phyloP scores from a whole-genome alignment of 371 early-diverging fungal genomes.

The Dipsacomyces acuminosporus region DNA sequence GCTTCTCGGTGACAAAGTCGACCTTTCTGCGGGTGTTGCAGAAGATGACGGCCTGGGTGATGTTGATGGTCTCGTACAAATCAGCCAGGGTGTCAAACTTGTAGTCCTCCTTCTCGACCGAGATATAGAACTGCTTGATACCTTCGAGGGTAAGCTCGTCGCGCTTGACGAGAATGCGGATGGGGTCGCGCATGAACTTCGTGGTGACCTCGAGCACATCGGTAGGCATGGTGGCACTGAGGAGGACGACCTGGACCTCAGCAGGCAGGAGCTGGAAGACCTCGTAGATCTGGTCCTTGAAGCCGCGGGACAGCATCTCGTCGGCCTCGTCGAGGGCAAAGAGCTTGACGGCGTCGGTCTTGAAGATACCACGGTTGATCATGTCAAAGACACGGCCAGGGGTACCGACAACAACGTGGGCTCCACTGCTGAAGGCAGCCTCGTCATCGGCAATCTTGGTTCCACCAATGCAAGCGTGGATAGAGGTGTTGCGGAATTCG shows the following conservation, averaged over 20 bases:
- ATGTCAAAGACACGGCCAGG: conserved; percentile 99
- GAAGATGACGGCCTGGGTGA: conserved; percentile 99
- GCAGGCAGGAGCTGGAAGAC: conserved; percentile 94
- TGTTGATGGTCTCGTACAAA: conserved; percentile 91
- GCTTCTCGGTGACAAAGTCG: conserved; percentile 94
- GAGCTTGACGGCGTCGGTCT: conserved; percentile 89
- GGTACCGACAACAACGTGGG: conserved; percentile 98
- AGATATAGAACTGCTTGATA: conserved; percentile 99
- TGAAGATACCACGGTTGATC: conserved; percentile 87
- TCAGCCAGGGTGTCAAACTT: conserved; percentile 96
- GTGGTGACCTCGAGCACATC: conserved; percentile 97
- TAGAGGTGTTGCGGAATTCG: conserved; percentile 90
- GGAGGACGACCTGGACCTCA: conserved; percentile 95
- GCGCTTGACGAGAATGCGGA: conserved; percentile 98
- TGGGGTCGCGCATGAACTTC: conserved; percentile 97
- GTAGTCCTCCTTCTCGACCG: conserved; percentile 95
- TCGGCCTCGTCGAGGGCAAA: conserved; percentile 99
- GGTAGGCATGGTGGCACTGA: conserved; percentile 96
- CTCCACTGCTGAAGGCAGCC: conserved; percentile 77
- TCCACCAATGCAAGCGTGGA: conserved; percentile 98
- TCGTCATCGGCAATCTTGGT: conserved; percentile 90
- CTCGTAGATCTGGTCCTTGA: conserved; percentile 98
- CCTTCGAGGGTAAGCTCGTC: conserved; percentile 99
- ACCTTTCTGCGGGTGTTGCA: conserved; percentile 98
- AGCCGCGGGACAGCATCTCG: conserved; percentile 96